Conservation (phyloP, 495 filamentous ascomycete species). For the Daldinia bambusicola region DNA sequence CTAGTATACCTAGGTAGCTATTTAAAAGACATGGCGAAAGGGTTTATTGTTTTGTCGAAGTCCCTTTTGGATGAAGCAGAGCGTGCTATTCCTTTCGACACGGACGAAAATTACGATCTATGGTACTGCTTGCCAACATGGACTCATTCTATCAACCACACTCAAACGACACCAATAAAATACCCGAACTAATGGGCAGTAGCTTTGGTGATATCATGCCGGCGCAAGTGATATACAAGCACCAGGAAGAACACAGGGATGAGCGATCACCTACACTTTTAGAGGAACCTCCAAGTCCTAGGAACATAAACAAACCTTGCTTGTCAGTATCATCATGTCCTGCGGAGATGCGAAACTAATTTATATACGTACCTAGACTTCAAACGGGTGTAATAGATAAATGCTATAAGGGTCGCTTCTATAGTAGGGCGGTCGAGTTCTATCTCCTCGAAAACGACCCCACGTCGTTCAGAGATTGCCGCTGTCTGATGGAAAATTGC, state of each 20-base stretch:
- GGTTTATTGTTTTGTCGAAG: neutral
- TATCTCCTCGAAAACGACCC: conserved; percentile 19
- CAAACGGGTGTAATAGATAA: conserved; percentile 23
- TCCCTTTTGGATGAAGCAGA: neutral
- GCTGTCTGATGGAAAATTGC: conserved; percentile 35
- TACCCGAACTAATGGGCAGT: neutral
- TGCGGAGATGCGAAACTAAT: neutral
- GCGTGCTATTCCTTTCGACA: neutral
- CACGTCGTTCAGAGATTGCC: neutral
- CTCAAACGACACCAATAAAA: neutral
- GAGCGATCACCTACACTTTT: neutral
- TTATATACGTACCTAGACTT: neutral
- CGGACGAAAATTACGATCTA: neutral
- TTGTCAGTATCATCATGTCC: neutral
- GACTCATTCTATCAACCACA: neutral
- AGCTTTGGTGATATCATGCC: neutral
- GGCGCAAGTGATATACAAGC: neutral
- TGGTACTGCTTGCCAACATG: neutral
- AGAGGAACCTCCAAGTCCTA: neutral
- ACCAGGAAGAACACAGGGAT: neutral
- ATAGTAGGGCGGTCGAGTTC: conserved; percentile 19
- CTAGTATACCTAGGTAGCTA: neutral
- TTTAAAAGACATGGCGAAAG: neutral
- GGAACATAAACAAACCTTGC: neutral
- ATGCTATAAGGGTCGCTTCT: conserved; percentile 30